Percentiles rank a stretch among this genome's conserved stretches.
Evolutionary conservation across 805 yeast genomes (phyloP).

Genomic region (Schizosaccharomyces japonicus): DNA sequence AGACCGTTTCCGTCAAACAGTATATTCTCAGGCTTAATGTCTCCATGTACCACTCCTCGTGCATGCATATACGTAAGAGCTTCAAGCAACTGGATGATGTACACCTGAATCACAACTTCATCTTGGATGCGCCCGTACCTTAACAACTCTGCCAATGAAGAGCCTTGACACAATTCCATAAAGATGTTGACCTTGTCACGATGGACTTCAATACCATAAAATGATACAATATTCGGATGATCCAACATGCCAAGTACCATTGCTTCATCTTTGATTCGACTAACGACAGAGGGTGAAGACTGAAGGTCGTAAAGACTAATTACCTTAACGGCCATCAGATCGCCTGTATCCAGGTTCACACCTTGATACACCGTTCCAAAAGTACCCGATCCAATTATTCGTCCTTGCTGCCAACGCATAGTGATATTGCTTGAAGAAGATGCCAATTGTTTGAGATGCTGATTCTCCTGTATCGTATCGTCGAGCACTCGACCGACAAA

Average conservation of each 20-base stretch:
- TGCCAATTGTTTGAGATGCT: slow-evolving; percentile 63
- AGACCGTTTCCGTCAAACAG: slow-evolving; percentile 76
- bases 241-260: slow-evolving; percentile 80
- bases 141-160: slow-evolving; percentile 62
- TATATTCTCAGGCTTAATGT: slow-evolving; percentile 80
- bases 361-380: slow-evolving; percentile 90
- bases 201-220: slow-evolving; percentile 91
- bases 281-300: slow-evolving; percentile 59
- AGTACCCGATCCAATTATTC: slow-evolving; percentile 81
- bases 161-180: slow-evolving; percentile 95
- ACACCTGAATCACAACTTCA: slow-evolving; percentile 74
- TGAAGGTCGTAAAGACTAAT: slow-evolving; percentile 74
- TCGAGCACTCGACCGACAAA: slow-evolving; percentile 75
- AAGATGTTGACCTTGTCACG: slow-evolving; percentile 83
- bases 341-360: slow-evolving; percentile 79
- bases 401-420: slow-evolving; percentile 92
- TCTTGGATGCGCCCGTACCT: slow-evolving; percentile 90
- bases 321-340: slow-evolving; percentile 90
- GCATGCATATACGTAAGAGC: slow-evolving; percentile 87
- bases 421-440: slow-evolving; percentile 74
- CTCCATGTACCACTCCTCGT: slow-evolving; percentile 88
- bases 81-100: slow-evolving; percentile 76
- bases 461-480: slow-evolving; percentile 66
- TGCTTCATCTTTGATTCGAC: slow-evolving; percentile 87
- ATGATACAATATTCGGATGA: slow-evolving; percentile 91